Conservation (phyloP, 805 yeast species). For the Ogataea trehaloabstinens region DNA sequence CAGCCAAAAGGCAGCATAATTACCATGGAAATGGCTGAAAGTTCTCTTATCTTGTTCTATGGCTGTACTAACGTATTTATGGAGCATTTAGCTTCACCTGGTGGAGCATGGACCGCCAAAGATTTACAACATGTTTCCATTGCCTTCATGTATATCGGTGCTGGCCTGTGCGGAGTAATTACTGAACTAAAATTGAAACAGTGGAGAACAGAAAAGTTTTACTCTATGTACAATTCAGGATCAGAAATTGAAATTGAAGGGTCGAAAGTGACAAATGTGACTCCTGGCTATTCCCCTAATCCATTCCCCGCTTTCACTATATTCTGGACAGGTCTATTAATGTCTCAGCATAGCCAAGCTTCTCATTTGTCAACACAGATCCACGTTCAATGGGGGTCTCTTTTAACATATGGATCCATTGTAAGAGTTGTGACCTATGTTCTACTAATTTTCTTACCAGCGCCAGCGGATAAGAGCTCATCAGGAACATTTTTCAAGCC, state of each 20-base stretch:
- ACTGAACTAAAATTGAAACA: conserved; percentile 63
- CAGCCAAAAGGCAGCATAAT: conserved; percentile 45
- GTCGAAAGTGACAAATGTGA: conserved; percentile 25
- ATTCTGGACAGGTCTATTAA: conserved; percentile 93
- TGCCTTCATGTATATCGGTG: conserved; percentile 88
- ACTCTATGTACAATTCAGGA: conserved; percentile 18
- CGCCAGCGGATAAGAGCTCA: conserved; percentile 22
- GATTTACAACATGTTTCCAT: conserved; percentile 88
- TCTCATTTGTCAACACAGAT: conserved; percentile 71
- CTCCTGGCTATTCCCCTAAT: conserved; percentile 84
- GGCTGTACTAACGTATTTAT: conserved; percentile 87
- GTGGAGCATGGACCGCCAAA: conserved; percentile 85
- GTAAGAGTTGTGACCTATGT: conserved; percentile 68
- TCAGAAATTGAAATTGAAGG: conserved; percentile 14
- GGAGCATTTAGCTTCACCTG: conserved; percentile 79
- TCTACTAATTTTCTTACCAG: conserved; percentile 46
- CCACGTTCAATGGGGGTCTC: conserved; percentile 90
- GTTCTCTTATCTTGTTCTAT: conserved; percentile 76
- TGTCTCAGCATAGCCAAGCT: conserved; percentile 94
- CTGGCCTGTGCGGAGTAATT: conserved; percentile 87
- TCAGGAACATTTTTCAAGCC: conserved; percentile 36
- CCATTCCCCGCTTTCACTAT: conserved; percentile 93
- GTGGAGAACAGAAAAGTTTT: conserved; percentile 49
- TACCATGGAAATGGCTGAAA: conserved; percentile 85
- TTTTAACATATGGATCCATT: conserved; percentile 78